Conservation (phyloP, 352 stramenopile genomes). For the Phytophthora fragariaefolia region DNA sequence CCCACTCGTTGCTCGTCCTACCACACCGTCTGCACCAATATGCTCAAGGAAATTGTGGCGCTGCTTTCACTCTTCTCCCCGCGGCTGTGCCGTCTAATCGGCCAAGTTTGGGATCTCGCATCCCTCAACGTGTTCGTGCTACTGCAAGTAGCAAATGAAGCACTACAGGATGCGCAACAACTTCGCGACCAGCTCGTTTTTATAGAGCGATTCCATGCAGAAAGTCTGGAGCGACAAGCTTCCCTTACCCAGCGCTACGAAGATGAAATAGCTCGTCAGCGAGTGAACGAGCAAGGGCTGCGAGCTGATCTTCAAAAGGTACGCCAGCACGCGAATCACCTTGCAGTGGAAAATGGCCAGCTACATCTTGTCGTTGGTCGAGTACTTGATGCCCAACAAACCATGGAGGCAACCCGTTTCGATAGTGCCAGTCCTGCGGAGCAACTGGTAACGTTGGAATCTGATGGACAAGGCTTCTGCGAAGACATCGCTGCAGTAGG, state of each 20-base stretch:
- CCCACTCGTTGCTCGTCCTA: slow-evolving; percentile 51
- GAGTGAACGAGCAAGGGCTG: slow-evolving; percentile 45
- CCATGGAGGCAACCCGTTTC: slow-evolving; percentile 34
- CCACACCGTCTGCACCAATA: slow-evolving; percentile 55
- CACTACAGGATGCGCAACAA: slow-evolving; percentile 43
- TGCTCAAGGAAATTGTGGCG: slow-evolving; percentile 57
- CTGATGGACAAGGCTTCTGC: slow-evolving; percentile 28
- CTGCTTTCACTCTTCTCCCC: slow-evolving; percentile 57
- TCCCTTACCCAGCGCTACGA: slow-evolving; percentile 43
- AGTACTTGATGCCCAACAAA: slow-evolving; percentile 39
- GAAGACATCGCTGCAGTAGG: slow-evolving; percentile 42
- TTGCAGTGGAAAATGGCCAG: slow-evolving; percentile 61
- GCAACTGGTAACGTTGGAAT: slow-evolving; percentile 13
- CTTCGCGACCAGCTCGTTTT: slow-evolving; percentile 40
- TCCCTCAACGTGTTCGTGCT: slow-evolving; percentile 73
- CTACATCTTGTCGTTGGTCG: slow-evolving; percentile 49
- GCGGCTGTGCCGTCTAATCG: slow-evolving; percentile 50
- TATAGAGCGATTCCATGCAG: slow-evolving; percentile 40
- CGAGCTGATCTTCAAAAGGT: slow-evolving; percentile 65
- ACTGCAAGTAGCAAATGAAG: slow-evolving; percentile 52
- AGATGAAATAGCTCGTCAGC: slow-evolving; percentile 42
- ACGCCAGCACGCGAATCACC: slow-evolving; percentile 52
- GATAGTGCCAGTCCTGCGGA: slow-evolving; percentile 26
- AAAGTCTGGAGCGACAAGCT: slow-evolving; percentile 40
- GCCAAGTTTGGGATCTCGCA: slow-evolving; percentile 69